A percentile compares a stretch with the other conserved stretches of the same genome.
These are phyloP conservation scores for Xylariaceae sp. DNA, from an alignment of 2,329 filamentous ascomycete species.

Conservation along the genomic window DNA sequence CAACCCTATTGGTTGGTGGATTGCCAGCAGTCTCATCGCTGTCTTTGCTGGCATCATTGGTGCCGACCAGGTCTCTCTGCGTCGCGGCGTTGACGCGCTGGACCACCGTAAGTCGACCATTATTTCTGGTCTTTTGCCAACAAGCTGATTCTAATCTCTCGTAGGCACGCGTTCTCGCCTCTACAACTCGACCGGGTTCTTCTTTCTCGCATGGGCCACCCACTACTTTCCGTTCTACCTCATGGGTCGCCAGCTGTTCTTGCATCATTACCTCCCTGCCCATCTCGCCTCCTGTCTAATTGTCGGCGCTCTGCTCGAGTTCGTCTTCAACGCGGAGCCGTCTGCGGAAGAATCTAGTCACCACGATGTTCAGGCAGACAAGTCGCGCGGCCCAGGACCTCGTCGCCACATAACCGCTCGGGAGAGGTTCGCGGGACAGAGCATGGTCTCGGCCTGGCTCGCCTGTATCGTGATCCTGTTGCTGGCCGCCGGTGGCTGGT, in stretches of 20 bases:
- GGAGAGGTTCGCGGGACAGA: conserved; percentile 74
- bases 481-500: conserved; percentile 68
- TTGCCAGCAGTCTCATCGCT: conserved; percentile 83
- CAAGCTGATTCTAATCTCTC: conserved; percentile 13
- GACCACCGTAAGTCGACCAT: conserved; percentile 71
- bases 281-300: conserved; percentile 88
- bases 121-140: not conserved
- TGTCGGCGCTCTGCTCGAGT: conserved; percentile 85
- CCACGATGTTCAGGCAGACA: conserved; percentile 33
- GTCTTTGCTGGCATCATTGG: conserved; percentile 88
- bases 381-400: conserved; percentile 35
- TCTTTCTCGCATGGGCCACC: conserved; percentile 95
- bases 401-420: conserved; percentile 66
- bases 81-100: conserved; percentile 86
- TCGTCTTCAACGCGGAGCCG: conserved; percentile 88
- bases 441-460: conserved; percentile 70
- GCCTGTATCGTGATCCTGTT: conserved; percentile 64
- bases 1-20: conserved; percentile 96
- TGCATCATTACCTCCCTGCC: conserved; percentile 94
- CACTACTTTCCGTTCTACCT: conserved; percentile 97
- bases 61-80: conserved; percentile 87
- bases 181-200: conserved; percentile 98
- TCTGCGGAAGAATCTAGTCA: conserved; percentile 47
- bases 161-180: conserved; percentile 81
- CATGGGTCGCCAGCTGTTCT: conserved; percentile 96